Conservation (phyloP, 2,329 filamentous ascomycete genomes). For the Anisogramma anomala region DNA sequence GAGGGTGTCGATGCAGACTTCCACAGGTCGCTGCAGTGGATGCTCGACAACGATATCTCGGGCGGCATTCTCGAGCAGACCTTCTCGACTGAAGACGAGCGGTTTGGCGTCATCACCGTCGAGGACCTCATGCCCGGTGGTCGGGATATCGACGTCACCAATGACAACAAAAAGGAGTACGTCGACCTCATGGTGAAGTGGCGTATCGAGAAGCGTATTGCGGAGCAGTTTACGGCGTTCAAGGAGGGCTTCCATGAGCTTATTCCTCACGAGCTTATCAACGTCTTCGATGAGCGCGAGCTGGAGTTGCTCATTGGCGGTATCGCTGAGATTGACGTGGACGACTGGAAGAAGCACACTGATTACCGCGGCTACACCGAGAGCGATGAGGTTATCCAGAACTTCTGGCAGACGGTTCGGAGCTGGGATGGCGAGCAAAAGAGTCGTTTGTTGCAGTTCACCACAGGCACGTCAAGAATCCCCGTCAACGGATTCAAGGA, state of each 20-base stretch:
- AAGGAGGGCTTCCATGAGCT: conserved; percentile 96
- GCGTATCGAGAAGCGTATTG: conserved; percentile 97
- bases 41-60: conserved; percentile 90
- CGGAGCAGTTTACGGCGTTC: conserved; percentile 97
- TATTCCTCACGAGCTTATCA: conserved; percentile 90
- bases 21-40: conserved; percentile 93
- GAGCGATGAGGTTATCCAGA: conserved; percentile 90
- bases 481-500: conserved; percentile 99
- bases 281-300: conserved; percentile 97
- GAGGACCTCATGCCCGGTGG: conserved; percentile 89
- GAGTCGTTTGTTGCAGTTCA: conserved; percentile 89
- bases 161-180: conserved; percentile 98
- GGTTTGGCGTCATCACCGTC: conserved; percentile 87
- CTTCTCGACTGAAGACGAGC: conserved; percentile 93
- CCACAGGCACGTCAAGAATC: conserved; percentile 93
- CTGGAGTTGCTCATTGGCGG: conserved; percentile 92
- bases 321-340: conserved; percentile 99
- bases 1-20: conserved; percentile 98
- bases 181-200: conserved; percentile 98
- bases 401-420: conserved; percentile 97
- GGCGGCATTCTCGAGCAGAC: conserved; percentile 89
- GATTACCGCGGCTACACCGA: conserved; percentile 98
- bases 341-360: conserved; percentile 99
- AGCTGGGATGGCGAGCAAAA: conserved; percentile 98
- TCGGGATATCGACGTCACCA: conserved; percentile 87